phyloP scores from a whole-genome alignment of 2,329 filamentous ascomycete species.

The Fusarium papillatum region DNA sequence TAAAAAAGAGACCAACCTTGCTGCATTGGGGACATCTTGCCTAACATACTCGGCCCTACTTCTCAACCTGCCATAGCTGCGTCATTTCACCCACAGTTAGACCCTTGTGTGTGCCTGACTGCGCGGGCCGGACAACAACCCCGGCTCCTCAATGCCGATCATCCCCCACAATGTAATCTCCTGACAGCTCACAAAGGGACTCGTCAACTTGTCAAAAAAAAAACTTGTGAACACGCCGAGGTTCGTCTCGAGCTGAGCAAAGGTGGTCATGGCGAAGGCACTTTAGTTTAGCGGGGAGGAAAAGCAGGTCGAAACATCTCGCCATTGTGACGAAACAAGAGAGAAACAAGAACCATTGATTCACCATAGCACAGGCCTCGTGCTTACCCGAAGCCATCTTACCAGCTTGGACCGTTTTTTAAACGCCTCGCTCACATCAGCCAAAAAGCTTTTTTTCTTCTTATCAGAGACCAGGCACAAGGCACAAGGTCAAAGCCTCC shows the following conservation, averaged over 20 bases:
- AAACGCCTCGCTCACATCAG: not conserved
- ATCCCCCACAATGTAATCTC: constrained; percentile 35
- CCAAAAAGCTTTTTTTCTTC: not conserved
- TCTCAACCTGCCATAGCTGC: not conserved
- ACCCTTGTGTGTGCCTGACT: constrained; percentile 15
- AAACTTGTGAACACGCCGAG: not conserved
- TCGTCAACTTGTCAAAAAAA: not conserved
- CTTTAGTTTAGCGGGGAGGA: not conserved
- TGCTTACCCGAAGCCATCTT: not conserved
- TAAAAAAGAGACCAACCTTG: not conserved
- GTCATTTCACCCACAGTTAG: constrained; percentile 1
- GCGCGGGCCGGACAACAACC: not conserved
- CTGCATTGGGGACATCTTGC: not conserved
- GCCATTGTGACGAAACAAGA: constrained; percentile 3
- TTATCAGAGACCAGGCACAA: not conserved
- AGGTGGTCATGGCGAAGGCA: constrained; percentile 16
- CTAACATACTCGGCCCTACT: constrained; percentile 8
- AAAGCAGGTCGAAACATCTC: not conserved
- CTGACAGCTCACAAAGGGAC: constrained; percentile 23
- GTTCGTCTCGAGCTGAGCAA: not conserved
- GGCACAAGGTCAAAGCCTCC: not conserved
- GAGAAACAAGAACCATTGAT: not conserved
- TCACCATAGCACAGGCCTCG: not conserved
- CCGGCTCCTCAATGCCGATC: constrained; percentile 28
- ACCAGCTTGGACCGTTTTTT: not conserved